phyloP scores from a whole-genome alignment of 495 filamentous ascomycete genomes.

The Aspergillus sparsus region DNA sequence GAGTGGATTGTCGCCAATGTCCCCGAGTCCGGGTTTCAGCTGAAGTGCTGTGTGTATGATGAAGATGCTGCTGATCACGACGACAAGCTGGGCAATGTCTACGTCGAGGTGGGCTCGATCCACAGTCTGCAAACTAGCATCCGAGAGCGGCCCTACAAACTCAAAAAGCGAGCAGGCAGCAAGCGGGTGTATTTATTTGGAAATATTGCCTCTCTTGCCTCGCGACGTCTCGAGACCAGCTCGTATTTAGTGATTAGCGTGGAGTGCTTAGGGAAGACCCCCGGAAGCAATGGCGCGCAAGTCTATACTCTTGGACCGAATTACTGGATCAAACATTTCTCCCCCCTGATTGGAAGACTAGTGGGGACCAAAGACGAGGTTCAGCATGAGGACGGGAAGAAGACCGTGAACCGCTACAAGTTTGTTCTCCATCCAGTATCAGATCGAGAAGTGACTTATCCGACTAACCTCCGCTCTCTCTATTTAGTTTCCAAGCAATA shows the following conservation, averaged over 20 bases:
- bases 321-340: conserved; percentile 80
- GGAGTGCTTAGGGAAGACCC: conserved; percentile 71
- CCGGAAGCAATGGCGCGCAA: conserved; percentile 68
- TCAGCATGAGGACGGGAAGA: conserved; percentile 47
- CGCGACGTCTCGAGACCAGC: conserved; percentile 54
- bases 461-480: background rate
- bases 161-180: conserved; percentile 82
- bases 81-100: conserved; percentile 82
- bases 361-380: conserved; percentile 70
- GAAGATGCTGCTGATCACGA: conserved; percentile 87
- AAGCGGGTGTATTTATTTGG: conserved; percentile 79
- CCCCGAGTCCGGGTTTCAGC: conserved; percentile 69
- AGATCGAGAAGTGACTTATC: background rate
- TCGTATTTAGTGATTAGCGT: conserved; percentile 68
- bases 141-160: conserved; percentile 61
- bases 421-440: conserved; percentile 36
- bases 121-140: conserved; percentile 68
- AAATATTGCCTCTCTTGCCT: conserved; percentile 59
- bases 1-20: conserved; percentile 89
- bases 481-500: conserved; percentile 82
- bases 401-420: conserved; percentile 69
- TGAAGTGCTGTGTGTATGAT: conserved; percentile 83
- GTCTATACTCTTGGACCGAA: conserved; percentile 77
- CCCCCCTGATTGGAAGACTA: conserved; percentile 83
- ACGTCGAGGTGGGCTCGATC: conserved; percentile 59